phyloP scores from a whole-genome alignment of 208 protist genomes.

The Phytomonas francai region DNA sequence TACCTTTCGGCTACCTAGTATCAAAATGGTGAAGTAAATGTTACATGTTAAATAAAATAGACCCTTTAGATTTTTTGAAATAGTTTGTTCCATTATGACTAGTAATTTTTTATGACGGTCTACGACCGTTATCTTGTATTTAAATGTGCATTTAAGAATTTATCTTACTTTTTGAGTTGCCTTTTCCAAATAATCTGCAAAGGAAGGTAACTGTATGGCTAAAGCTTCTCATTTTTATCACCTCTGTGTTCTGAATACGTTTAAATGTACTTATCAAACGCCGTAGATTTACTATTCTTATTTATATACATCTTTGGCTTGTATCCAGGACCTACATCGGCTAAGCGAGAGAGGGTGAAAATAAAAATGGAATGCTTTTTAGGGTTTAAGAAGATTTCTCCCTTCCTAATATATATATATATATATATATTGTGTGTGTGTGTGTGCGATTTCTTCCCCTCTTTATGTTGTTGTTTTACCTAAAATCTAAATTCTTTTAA shows the following conservation, averaged over 20 bases:
- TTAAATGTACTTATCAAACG: not conserved
- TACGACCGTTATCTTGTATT: not conserved
- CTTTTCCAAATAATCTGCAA: not conserved
- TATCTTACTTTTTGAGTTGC: not conserved
- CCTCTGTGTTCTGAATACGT: not conserved
- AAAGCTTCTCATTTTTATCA: not conserved
- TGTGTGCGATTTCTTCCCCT: conserved; percentile 8
- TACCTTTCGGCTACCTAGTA: not conserved
- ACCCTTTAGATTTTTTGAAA: not conserved
- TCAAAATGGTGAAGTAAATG: not conserved
- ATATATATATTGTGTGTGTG: too few species aligned
- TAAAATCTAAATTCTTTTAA: conserved; percentile 6
- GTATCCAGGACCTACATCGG: not conserved
- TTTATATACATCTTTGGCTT: not conserved
- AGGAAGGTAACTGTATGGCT: not conserved
- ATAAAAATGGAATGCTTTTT: not conserved
- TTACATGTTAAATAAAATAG: not conserved
- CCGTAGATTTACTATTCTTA: not conserved
- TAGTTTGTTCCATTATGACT: not conserved
- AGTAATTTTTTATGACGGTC: not conserved
- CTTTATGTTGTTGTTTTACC: conserved; percentile 10
- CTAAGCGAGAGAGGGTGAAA: not conserved
- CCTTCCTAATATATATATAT: conserved; percentile 3
- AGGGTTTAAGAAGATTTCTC: conserved; percentile 3
- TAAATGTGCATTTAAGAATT: not conserved